Percentiles rank a stretch among this genome's conserved stretches.
Evolutionary conservation across 805 yeast genomes (phyloP).

Genomic region (Candida qinlingensis): DNA sequence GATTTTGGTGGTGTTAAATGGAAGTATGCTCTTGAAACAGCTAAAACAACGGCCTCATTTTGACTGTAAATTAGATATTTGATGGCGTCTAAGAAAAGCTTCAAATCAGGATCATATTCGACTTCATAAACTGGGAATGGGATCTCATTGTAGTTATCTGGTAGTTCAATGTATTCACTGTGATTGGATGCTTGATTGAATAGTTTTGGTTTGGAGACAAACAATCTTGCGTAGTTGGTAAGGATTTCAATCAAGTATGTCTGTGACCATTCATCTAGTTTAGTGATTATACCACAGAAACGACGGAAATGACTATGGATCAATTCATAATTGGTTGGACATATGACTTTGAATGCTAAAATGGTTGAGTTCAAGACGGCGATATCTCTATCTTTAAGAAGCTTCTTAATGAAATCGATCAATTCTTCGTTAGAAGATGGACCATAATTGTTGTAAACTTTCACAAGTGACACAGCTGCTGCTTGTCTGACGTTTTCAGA

Average conservation of each 20-base stretch:
- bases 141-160: slow-evolving; percentile 37
- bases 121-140: slow-evolving; percentile 37
- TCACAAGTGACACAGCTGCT: slow-evolving; percentile 70
- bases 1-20: slow-evolving; percentile 54
- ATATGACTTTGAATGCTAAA: slow-evolving; percentile 46
- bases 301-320: slow-evolving; percentile 69
- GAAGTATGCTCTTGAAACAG: slow-evolving; percentile 50
- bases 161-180: slow-evolving; percentile 31
- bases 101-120: slow-evolving; percentile 50
- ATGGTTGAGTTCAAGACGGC: slow-evolving; percentile 69
- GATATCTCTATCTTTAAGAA: slow-evolving; percentile 62
- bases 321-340: slow-evolving; percentile 53
- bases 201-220: slow-evolving; percentile 49
- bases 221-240: slow-evolving; percentile 59
- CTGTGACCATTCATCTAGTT: slow-evolving; percentile 75
- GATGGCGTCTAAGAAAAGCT: slow-evolving; percentile 45
- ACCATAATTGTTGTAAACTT: slow-evolving; percentile 40
- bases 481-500: slow-evolving; percentile 77
- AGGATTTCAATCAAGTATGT: slow-evolving; percentile 52
- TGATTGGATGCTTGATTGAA: slow-evolving; percentile 27
- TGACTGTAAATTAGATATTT: slow-evolving; percentile 42
- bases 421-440: slow-evolving; percentile 46
- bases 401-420: slow-evolving; percentile 39
- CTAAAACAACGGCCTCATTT: slow-evolving; percentile 56
- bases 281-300: slow-evolving; percentile 40